Evolutionary conservation across 495 filamentous ascomycete species (phyloP).

Genomic region (Pyrenula massariospora): DNA sequence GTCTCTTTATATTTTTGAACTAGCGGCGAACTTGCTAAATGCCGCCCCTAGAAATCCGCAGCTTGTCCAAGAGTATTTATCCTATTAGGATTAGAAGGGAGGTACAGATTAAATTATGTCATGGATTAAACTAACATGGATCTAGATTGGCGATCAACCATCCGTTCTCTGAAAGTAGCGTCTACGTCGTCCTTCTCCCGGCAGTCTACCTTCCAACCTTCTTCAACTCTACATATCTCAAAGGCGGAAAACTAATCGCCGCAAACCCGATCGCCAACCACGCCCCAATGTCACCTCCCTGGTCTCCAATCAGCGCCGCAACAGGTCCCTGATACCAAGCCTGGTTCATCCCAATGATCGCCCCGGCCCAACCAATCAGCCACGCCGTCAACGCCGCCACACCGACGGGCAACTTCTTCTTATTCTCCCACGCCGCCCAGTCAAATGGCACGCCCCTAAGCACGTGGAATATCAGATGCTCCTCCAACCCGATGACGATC

Average conservation of each 20-base stretch:
- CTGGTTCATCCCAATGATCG: constrained; percentile 51
- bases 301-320: constrained; percentile 27
- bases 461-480: constrained; percentile 38
- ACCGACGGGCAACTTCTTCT: constrained; percentile 40
- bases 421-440: constrained; percentile 45
- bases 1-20: no score
- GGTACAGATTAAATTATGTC: no score
- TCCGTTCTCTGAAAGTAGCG: no score
- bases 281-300: constrained; percentile 17
- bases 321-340: constrained; percentile 47
- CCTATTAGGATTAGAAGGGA: no score
- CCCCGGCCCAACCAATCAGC: constrained; percentile 50
- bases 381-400: constrained; percentile 45
- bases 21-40: no score
- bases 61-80: no score
- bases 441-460: constrained; percentile 26
- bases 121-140: no score
- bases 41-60: no score
- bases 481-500: constrained; percentile 38
- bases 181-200: no score
- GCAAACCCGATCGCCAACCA: constrained; percentile 11
- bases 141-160: no score
- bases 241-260: constrained; percentile 11
- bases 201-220: constrained; percentile 10
- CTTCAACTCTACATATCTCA: constrained; percentile 16